A percentile compares a stretch with the other conserved stretches of the same genome.
Conservation (phyloP, 306 rosid genomes). For the Rosa rugosa region DNA sequence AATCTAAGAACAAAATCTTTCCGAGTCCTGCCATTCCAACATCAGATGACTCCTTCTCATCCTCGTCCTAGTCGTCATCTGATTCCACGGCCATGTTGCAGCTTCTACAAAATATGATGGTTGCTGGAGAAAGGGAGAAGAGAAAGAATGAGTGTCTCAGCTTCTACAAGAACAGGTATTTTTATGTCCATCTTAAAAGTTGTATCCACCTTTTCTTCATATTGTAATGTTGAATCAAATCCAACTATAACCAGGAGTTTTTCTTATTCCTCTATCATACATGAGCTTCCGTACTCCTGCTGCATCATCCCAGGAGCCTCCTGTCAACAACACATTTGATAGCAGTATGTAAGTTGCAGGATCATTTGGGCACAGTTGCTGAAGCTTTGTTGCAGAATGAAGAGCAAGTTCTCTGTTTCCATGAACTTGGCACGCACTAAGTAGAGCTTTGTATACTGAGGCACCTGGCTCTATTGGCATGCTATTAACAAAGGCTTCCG, state of each 20-base stretch:
- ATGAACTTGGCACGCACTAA: slow-evolving; percentile 47
- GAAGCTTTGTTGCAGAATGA: slow-evolving; percentile 31
- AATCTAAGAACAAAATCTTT: no score
- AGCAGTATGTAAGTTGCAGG: slow-evolving; percentile 47
- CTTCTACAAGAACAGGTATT: not conserved
- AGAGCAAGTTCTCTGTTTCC: slow-evolving; percentile 47
- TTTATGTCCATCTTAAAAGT: not conserved
- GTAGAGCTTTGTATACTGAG: slow-evolving; percentile 40
- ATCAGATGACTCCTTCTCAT: no score
- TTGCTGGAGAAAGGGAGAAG: no score
- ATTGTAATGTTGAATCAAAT: slow-evolving; percentile 25
- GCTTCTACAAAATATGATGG: no score
- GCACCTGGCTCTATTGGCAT: slow-evolving; percentile 40
- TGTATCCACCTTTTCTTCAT: not conserved
- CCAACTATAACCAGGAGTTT: slow-evolving; percentile 41
- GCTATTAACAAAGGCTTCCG: slow-evolving; percentile 43
- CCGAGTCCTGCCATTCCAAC: no score
- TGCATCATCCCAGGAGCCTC: slow-evolving; percentile 46
- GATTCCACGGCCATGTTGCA: no score
- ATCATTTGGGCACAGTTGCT: slow-evolving; percentile 41
- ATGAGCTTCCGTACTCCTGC: slow-evolving; percentile 38
- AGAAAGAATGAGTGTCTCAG: no score
- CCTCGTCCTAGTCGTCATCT: no score
- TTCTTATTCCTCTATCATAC: slow-evolving; percentile 19
- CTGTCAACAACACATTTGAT: slow-evolving; percentile 32